A percentile compares a stretch with the other conserved stretches of the same genome.
These are phyloP conservation scores for Colletotrichum cereale DNA, from an alignment of 2,329 filamentous ascomycete species.

Conservation along the genomic window DNA sequence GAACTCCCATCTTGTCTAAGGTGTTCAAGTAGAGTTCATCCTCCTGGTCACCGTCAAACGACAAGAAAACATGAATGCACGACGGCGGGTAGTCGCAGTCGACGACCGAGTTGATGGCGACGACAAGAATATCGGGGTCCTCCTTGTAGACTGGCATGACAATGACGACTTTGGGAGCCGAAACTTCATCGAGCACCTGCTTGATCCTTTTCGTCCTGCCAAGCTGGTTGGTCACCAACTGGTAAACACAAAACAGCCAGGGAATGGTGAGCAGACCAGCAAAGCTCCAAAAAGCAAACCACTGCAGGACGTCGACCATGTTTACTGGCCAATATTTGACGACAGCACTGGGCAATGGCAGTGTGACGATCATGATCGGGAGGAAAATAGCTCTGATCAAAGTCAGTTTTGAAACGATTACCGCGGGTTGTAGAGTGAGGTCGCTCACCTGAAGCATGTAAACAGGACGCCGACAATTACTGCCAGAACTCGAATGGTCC, in stretches of 20 bases:
- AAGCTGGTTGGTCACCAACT: conserved; percentile 87
- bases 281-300: conserved; percentile 97
- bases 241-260: conserved; percentile 93
- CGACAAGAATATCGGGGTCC: conserved; percentile 83
- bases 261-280: conserved; percentile 86
- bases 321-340: conserved; percentile 77
- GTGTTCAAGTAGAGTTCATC: conserved; percentile 91
- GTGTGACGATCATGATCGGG: conserved; percentile 92
- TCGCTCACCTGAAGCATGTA: conserved; percentile 7
- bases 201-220: conserved; percentile 87
- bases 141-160: conserved; percentile 99
- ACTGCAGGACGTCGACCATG: conserved; percentile 82
- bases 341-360: conserved; percentile 82
- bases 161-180: conserved; percentile 93
- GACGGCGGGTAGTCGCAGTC: conserved; percentile 93
- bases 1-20: conserved; percentile 85
- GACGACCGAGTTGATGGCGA: conserved; percentile 90
- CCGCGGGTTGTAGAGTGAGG: neutral
- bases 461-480: conserved; percentile 81
- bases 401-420: conserved; percentile 36
- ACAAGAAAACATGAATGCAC: conserved; percentile 94
- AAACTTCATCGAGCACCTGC: conserved; percentile 83
- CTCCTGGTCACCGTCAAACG: conserved; percentile 91
- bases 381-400: conserved; percentile 78
- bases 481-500: conserved; percentile 84